These are phyloP conservation scores for Groenewaldozyma tartarivorans DNA, from an alignment of 805 yeast species.

Conservation along the genomic window DNA sequence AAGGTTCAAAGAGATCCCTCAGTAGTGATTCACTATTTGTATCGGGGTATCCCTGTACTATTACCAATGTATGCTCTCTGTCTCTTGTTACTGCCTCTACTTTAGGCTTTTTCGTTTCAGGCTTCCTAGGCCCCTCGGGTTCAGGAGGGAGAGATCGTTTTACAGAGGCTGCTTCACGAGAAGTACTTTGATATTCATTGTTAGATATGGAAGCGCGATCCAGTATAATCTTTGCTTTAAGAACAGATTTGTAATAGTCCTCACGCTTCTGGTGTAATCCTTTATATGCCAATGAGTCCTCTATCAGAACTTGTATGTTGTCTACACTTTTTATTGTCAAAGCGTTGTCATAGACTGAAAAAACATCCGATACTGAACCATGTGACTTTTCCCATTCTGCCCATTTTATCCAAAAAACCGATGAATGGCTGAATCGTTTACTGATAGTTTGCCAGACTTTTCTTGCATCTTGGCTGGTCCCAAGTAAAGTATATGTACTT, in stretches of 20 bases:
- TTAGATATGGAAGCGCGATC: too few species aligned
- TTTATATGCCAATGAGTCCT: slow-evolving; percentile 35
- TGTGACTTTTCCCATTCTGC: background rate
- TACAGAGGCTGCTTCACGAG: slow-evolving; percentile 1
- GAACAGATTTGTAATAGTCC: background rate
- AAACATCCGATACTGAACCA: slow-evolving; percentile 17
- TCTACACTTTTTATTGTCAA: slow-evolving; percentile 20
- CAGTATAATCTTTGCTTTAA: background rate
- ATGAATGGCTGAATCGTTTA: background rate
- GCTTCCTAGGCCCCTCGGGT: background rate
- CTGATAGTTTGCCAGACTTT: background rate
- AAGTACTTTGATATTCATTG: background rate
- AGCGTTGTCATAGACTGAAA: slow-evolving; percentile 28
- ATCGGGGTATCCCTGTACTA: slow-evolving; percentile 41
- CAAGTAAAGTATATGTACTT: slow-evolving; percentile 26
- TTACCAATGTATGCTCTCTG: slow-evolving; percentile 50
- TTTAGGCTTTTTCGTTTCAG: background rate
- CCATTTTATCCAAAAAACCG: background rate
- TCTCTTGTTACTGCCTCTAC: slow-evolving; percentile 29
- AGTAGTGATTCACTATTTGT: slow-evolving; percentile 33
- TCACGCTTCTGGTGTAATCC: slow-evolving; percentile 14
- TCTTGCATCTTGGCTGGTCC: slow-evolving; percentile 17
- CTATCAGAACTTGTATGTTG: slow-evolving; percentile 22
- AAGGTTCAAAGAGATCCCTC: slow-evolving; percentile 41
- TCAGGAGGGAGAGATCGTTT: slow-evolving; percentile 1